A percentile compares a stretch with the other conserved stretches of the same genome.
Evolutionary conservation across 768 basidiomycete species (phyloP).

Genomic region (Auriscalpium microsporum): DNA sequence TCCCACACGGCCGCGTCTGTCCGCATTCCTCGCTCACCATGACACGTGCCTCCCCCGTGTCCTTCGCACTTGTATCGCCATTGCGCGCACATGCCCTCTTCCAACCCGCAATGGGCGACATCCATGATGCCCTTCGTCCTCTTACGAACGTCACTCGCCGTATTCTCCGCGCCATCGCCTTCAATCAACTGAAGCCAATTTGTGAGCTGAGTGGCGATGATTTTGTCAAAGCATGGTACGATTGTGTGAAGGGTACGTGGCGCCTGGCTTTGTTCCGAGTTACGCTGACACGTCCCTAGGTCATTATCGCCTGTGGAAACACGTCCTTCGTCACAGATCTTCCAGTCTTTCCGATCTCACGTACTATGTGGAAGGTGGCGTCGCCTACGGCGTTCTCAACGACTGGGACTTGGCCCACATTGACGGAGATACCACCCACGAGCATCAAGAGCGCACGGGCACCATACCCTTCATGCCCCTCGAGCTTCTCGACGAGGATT

Average conservation of each 20-base stretch:
- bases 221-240: neutral
- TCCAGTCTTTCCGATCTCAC: neutral
- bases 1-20: too few species aligned
- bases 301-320: neutral
- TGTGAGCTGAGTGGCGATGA: neutral
- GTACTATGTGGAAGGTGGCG: neutral
- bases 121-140: too few species aligned
- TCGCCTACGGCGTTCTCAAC: neutral
- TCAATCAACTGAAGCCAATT: neutral
- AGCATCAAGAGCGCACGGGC: neutral
- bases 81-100: too few species aligned
- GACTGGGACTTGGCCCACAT: neutral
- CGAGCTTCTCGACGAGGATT: neutral
- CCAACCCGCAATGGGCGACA: too few species aligned
- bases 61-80: too few species aligned
- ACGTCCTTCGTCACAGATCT: neutral
- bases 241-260: neutral
- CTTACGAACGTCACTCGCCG: neutral
- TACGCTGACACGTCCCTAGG: neutral
- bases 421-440: neutral
- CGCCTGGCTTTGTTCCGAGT: neutral
- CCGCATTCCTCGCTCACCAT: too few species aligned
- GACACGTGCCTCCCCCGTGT: too few species aligned
- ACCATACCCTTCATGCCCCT: neutral
- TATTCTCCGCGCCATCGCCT: neutral